A percentile compares a stretch with the other conserved stretches of the same genome.
Evolutionary conservation across 73 alveolate genomes (phyloP).

Genomic region (Effrenium voratum): DNA sequence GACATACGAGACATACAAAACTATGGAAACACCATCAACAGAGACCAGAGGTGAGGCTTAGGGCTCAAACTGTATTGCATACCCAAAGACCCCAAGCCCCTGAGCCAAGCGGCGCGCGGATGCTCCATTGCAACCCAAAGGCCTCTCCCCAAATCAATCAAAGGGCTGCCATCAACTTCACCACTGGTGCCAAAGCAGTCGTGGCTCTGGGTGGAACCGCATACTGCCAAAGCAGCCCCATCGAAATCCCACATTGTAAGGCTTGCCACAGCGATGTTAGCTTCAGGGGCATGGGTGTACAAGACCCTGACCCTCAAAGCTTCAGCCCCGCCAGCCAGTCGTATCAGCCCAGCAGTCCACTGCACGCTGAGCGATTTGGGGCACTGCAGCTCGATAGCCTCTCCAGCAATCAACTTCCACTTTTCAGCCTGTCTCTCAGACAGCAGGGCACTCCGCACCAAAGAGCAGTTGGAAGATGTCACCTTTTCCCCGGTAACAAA

Average conservation of each 20-base stretch:
- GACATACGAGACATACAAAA: too few relatives aligned
- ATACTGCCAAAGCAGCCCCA: background rate
- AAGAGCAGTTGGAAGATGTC: conserved; percentile 2
- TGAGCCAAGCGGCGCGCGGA: conserved; percentile 42
- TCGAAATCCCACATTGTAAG: conserved; percentile 54
- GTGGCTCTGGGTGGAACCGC: background rate
- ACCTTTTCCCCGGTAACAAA: conserved; percentile 57
- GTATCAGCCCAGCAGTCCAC: conserved; percentile 65
- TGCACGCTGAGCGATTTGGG: conserved; percentile 25
- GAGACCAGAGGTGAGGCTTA: too few relatives aligned
- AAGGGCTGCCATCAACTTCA: conserved; percentile 84
- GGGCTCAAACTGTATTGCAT: too few relatives aligned
- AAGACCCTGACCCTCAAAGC: conserved; percentile 21
- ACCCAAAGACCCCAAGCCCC: too few relatives aligned
- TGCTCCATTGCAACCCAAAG: conserved; percentile 80
- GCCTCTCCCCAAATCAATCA: conserved; percentile 49
- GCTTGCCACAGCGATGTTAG: background rate
- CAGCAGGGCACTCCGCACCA: conserved; percentile 11
- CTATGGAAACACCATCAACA: too few relatives aligned
- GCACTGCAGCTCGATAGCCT: conserved; percentile 58
- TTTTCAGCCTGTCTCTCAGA: background rate
- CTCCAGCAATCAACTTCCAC: conserved; percentile 39
- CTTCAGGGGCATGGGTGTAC: background rate
- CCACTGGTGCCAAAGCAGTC: conserved; percentile 87
- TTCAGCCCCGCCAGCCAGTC: conserved; percentile 86